These are phyloP conservation scores for Diphasiastrum complanatum DNA, from an alignment of 83 land plant species.

Conservation along the genomic window DNA sequence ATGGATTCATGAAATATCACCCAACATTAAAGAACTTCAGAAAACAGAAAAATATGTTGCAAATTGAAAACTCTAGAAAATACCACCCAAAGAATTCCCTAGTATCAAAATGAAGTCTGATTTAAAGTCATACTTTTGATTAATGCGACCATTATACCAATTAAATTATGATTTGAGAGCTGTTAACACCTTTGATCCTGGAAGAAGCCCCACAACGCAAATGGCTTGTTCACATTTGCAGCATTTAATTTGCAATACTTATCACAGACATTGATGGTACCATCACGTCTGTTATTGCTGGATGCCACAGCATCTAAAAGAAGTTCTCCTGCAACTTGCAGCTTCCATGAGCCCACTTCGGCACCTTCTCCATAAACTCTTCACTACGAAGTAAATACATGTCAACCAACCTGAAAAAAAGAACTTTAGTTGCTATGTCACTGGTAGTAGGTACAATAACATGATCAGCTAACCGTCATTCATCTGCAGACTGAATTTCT, in stretches of 20 bases:
- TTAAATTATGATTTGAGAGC: no score
- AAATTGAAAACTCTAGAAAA: neutral
- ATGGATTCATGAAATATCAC: no score
- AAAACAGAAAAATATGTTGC: no score
- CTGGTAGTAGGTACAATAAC: no score
- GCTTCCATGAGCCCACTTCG: constrained; percentile 21
- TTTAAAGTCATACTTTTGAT: neutral
- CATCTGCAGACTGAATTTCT: no score
- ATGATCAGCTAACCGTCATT: no score
- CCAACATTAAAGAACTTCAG: no score
- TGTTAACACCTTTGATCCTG: constrained; percentile 40
- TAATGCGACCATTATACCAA: no score
- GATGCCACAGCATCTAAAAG: constrained; percentile 25
- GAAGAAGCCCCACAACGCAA: constrained; percentile 28
- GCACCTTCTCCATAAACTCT: constrained; percentile 13
- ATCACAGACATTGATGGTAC: neutral
- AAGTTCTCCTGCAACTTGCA: constrained; percentile 31
- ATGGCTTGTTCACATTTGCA: neutral
- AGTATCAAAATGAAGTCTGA: no score
- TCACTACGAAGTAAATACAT: constrained; percentile 21
- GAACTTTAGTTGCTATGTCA: no score
- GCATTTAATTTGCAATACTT: neutral
- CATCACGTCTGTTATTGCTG: constrained; percentile 2
- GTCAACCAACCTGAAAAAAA: constrained; percentile 22
- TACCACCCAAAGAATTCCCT: neutral